Conservation (phyloP, 1,284 basidiomycete genomes). For the Marasmius tenuissimus region DNA sequence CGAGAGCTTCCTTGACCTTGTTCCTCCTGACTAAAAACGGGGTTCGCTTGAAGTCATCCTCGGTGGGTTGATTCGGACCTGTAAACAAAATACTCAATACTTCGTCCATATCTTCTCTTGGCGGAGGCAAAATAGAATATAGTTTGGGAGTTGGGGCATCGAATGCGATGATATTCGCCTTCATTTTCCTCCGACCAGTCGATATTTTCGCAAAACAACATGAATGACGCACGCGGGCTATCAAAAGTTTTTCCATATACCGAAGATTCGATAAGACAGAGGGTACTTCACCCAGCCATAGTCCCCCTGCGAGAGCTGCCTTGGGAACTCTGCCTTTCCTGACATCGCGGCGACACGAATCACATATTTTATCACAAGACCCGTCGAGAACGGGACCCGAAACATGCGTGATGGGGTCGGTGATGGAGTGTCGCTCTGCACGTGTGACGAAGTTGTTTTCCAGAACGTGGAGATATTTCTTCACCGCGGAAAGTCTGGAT, state of each 20-base stretch:
- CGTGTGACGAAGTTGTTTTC: not conserved
- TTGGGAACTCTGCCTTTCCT: slow-evolving; percentile 22
- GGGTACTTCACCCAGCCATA: slow-evolving; percentile 39
- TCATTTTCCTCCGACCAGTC: not conserved
- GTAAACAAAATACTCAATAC: slow-evolving; percentile 36
- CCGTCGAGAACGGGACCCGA: slow-evolving; percentile 18
- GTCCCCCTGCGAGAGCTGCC: slow-evolving; percentile 32
- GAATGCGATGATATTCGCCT: slow-evolving; percentile 30
- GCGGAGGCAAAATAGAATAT: slow-evolving; percentile 31
- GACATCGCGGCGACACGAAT: slow-evolving; percentile 13
- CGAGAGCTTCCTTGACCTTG: slow-evolving; percentile 28
- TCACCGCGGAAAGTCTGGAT: too few species aligned
- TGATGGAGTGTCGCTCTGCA: not conserved
- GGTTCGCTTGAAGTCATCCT: slow-evolving; percentile 30
- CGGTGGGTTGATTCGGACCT: slow-evolving; percentile 29
- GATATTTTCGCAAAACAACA: too few species aligned
- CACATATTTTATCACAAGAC: slow-evolving; percentile 17
- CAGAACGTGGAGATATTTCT: not conserved
- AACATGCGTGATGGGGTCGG: not conserved
- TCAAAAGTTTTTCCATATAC: too few species aligned
- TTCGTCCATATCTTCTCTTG: slow-evolving; percentile 33
- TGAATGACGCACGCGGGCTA: too few species aligned
- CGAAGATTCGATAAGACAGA: not conserved
- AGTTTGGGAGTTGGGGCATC: slow-evolving; percentile 31
- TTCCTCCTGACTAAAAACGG: slow-evolving; percentile 32